Percentiles rank a stretch among this genome's conserved stretches.
Conservation (phyloP, 192 early-diverging fungal genomes). For the Gonapodya sp. region DNA sequence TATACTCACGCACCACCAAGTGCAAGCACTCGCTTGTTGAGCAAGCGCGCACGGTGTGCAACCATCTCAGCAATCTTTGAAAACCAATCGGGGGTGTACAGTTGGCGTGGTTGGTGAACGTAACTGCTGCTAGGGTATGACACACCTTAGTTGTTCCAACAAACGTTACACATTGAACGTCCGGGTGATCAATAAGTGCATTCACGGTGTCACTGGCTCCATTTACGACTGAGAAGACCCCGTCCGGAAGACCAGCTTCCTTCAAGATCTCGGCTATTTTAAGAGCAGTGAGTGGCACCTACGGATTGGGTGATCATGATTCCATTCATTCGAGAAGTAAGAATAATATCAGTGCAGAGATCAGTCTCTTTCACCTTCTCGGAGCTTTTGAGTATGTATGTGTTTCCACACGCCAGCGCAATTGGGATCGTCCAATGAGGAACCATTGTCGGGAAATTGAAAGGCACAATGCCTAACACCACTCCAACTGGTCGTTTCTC, state of each 20-base stretch:
- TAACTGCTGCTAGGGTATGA: constrained; percentile 33
- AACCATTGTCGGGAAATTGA: constrained; percentile 80
- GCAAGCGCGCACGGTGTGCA: too few species aligned
- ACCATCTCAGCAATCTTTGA: too few species aligned
- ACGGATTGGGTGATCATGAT: too few species aligned
- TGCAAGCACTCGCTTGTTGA: too few species aligned
- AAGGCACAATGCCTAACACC: constrained; percentile 68
- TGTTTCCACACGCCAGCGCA: constrained; percentile 61
- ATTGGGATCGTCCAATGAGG: constrained; percentile 76
- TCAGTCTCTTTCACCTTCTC: too few species aligned
- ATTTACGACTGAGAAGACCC: constrained; percentile 68
- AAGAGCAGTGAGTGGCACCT: constrained; percentile 71
- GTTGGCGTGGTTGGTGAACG: too few species aligned
- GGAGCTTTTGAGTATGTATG: constrained; percentile 65
- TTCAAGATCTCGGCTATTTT: constrained; percentile 46
- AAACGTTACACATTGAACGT: constrained; percentile 63
- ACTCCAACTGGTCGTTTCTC: constrained; percentile 59
- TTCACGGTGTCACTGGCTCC: constrained; percentile 49
- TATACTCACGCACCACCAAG: too few species aligned
- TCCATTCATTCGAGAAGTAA: too few species aligned
- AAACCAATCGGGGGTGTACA: too few species aligned
- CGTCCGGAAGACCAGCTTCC: constrained; percentile 54
- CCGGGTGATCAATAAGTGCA: constrained; percentile 47
- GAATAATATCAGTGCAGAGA: too few species aligned
- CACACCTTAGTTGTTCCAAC: constrained; percentile 67